Evolutionary conservation across 805 yeast species (phyloP).

Genomic region (Debaryomyces tyrocola): DNA sequence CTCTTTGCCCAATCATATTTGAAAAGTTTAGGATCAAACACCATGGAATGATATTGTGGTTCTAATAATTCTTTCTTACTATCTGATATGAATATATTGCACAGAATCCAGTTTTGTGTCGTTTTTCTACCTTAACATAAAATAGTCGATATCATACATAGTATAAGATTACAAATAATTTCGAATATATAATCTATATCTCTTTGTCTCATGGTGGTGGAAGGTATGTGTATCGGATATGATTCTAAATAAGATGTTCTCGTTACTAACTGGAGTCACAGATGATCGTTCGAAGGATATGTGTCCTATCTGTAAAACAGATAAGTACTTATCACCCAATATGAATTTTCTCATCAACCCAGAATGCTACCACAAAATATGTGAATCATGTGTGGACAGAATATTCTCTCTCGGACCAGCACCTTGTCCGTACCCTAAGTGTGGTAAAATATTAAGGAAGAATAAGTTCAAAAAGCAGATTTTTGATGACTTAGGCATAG

Average conservation of each 20-base stretch:
- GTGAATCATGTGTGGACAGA: conserved; percentile 95
- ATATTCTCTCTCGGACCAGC: conserved; percentile 94
- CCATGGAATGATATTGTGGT: not conserved
- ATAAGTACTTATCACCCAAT: conserved; percentile 88
- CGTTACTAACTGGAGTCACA: conserved; percentile 7
- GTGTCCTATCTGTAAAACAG: conserved; percentile 98
- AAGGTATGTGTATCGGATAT: conserved; percentile 10
- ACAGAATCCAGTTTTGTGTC: not conserved
- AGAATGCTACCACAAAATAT: conserved; percentile 96
- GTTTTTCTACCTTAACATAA: not conserved
- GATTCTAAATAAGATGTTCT: not conserved
- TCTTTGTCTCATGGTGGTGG: conserved; percentile 4
- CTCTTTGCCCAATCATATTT: conserved; percentile 11
- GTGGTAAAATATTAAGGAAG: conserved; percentile 84
- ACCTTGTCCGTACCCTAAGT: conserved; percentile 91
- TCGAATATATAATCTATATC: too few relatives aligned
- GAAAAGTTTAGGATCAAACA: conserved; percentile 6
- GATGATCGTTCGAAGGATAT: conserved; percentile 67
- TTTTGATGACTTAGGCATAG: conserved; percentile 88
- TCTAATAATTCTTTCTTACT: not conserved
- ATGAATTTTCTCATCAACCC: conserved; percentile 91
- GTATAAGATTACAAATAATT: too few relatives aligned
- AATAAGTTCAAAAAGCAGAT: conserved; percentile 89
- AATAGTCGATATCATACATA: too few relatives aligned
- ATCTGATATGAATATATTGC: too few relatives aligned